Evolutionary conservation across 257 asterid species (phyloP).

Genomic region (Buddleja alternifolia): DNA sequence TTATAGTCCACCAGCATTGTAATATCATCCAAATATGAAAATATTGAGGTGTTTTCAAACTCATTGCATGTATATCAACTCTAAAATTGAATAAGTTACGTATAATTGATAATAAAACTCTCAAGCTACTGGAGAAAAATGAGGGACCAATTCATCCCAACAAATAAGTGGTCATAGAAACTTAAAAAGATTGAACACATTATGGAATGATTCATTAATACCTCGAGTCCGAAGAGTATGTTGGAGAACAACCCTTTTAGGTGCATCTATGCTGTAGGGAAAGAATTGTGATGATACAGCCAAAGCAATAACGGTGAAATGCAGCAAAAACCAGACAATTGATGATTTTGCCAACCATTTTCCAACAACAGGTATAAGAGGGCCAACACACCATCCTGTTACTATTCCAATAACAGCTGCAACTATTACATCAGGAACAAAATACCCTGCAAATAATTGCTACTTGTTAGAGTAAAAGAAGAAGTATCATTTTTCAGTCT

Average conservation of each 20-base stretch:
- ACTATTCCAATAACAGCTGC: conserved; percentile 81
- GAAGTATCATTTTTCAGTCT: neutral
- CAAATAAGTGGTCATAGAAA: conserved; percentile 7
- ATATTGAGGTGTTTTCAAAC: neutral
- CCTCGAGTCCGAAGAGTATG: conserved; percentile 81
- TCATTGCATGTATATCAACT: conserved; percentile 14
- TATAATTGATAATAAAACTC: neutral
- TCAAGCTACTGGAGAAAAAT: conserved; percentile 12
- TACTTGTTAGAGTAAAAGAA: conserved; percentile 25
- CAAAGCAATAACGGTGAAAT: conserved; percentile 66
- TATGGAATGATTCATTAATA: conserved; percentile 34
- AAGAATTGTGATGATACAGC: conserved; percentile 91
- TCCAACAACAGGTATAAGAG: conserved; percentile 82
- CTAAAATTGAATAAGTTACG: conserved; percentile 6
- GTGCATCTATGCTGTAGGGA: conserved; percentile 95
- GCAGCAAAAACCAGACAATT: conserved; percentile 69
- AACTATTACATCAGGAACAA: conserved; percentile 79
- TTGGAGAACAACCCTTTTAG: conserved; percentile 88
- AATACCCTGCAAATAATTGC: conserved; percentile 68
- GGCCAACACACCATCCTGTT: conserved; percentile 94
- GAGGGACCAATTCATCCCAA: conserved; percentile 21
- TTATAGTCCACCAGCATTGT: neutral
- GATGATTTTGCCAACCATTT: conserved; percentile 75
- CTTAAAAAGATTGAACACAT: neutral
- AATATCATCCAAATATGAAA: neutral